These are phyloP conservation scores for Aspergillus asperescens DNA, from an alignment of 495 filamentous ascomycete species.

Conservation along the genomic window DNA sequence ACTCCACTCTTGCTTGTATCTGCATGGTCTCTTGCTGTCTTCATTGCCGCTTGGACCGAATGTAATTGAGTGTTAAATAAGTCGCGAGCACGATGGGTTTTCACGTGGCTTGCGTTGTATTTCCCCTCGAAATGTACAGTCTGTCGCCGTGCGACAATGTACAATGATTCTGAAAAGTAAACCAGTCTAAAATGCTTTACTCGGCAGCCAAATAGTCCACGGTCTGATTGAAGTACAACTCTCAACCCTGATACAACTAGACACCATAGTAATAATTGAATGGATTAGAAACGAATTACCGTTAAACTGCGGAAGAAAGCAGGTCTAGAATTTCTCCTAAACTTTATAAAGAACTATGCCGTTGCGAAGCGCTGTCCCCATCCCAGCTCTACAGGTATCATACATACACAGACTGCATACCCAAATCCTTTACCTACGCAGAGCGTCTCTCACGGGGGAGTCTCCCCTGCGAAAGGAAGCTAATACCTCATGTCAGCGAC, in stretches of 20 bases:
- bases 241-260: not conserved
- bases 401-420: conserved; percentile 30
- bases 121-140: not conserved
- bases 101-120: not conserved
- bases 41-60: not conserved
- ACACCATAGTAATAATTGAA: not conserved
- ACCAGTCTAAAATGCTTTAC: not conserved
- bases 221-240: not conserved
- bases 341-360: conserved; percentile 12
- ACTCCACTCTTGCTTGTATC: not conserved
- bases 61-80: not conserved
- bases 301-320: not conserved
- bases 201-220: not conserved
- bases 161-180: not conserved
- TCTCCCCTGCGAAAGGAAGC: conserved; percentile 48
- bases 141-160: not conserved
- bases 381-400: conserved; percentile 43
- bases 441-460: conserved; percentile 40
- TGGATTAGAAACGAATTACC: not conserved
- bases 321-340: conserved; percentile 23
- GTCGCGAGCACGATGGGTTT: not conserved
- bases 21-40: not conserved
- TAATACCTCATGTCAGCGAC: conserved; percentile 20
- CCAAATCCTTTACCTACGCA: conserved; percentile 34
- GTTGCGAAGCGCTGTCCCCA: conserved; percentile 10